A percentile compares a stretch with the other conserved stretches of the same genome.
Conservation (phyloP, 257 asterid genomes). For the Coffea canephora region DNA sequence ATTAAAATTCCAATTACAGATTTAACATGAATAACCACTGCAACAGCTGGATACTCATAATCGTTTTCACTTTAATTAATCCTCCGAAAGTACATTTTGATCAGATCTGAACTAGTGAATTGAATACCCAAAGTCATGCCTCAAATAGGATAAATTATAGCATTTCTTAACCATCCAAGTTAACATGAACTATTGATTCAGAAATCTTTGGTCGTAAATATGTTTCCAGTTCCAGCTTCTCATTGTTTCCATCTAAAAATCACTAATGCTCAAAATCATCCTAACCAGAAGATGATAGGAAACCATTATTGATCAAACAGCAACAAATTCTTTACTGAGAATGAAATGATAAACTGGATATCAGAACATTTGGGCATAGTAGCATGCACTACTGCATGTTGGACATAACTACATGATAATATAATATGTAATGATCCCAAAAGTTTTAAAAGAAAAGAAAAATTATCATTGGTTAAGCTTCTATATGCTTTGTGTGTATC, state of each 20-base stretch:
- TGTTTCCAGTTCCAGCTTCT: background rate
- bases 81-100: background rate
- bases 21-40: background rate
- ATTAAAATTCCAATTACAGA: background rate
- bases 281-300: background rate
- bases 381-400: background rate
- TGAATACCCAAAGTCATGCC: background rate
- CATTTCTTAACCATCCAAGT: background rate
- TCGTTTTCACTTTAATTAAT: background rate
- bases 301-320: background rate
- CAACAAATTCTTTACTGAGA: background rate
- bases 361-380: background rate
- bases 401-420: background rate
- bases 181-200: background rate
- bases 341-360: background rate
- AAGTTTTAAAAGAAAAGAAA: background rate
- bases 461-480: background rate
- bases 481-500: background rate
- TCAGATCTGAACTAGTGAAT: background rate
- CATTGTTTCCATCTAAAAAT: background rate
- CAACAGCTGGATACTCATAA: background rate
- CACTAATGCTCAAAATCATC: background rate
- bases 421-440: background rate
- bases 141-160: background rate
- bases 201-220: background rate